Evolutionary conservation across 2,329 filamentous ascomycete genomes (phyloP).

Genomic region (Xylariaceae sp.): DNA sequence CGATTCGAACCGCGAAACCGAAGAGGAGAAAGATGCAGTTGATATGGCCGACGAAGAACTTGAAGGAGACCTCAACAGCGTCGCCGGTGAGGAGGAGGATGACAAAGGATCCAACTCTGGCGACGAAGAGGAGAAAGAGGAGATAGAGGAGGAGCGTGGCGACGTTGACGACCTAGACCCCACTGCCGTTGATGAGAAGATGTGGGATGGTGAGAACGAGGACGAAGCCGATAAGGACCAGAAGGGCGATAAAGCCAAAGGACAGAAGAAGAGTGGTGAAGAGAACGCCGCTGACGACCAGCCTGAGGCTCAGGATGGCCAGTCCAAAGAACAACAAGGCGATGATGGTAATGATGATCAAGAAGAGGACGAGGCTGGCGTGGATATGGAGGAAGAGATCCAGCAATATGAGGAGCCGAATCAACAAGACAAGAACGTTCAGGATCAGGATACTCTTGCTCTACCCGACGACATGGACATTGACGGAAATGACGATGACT

Average conservation of each 20-base stretch:
- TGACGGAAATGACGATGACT: slow-evolving; percentile 59
- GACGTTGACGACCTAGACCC: slow-evolving; percentile 88
- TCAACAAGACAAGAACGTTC: slow-evolving; percentile 65
- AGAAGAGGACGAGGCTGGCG: slow-evolving; percentile 56
- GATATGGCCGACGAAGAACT: slow-evolving; percentile 90
- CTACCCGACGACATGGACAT: slow-evolving; percentile 85
- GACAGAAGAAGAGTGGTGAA: slow-evolving; percentile 60
- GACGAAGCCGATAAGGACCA: slow-evolving; percentile 80
- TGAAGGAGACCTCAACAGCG: slow-evolving; percentile 71
- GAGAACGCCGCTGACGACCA: slow-evolving; percentile 48
- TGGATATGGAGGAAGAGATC: slow-evolving; percentile 53
- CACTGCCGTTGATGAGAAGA: slow-evolving; percentile 91
- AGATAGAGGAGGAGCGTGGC: slow-evolving; percentile 84
- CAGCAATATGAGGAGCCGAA: slow-evolving; percentile 52
- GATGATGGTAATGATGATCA: slow-evolving; percentile 44
- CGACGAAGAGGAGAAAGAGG: slow-evolving; percentile 60
- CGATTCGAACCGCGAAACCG: slow-evolving; percentile 59
- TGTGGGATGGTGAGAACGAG: slow-evolving; percentile 88
- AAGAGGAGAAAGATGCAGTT: slow-evolving; percentile 79
- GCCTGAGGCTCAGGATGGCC: slow-evolving; percentile 55
- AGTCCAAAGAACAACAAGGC: slow-evolving; percentile 32
- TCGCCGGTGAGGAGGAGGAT: slow-evolving; percentile 57
- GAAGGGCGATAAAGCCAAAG: slow-evolving; percentile 66
- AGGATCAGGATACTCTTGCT: slow-evolving; percentile 76
- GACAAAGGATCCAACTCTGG: slow-evolving; percentile 56